Percentiles rank a stretch among this genome's conserved stretches.
Evolutionary conservation across 208 protist species (phyloP).

Genomic region (Acanthamoeba healyi): DNA sequence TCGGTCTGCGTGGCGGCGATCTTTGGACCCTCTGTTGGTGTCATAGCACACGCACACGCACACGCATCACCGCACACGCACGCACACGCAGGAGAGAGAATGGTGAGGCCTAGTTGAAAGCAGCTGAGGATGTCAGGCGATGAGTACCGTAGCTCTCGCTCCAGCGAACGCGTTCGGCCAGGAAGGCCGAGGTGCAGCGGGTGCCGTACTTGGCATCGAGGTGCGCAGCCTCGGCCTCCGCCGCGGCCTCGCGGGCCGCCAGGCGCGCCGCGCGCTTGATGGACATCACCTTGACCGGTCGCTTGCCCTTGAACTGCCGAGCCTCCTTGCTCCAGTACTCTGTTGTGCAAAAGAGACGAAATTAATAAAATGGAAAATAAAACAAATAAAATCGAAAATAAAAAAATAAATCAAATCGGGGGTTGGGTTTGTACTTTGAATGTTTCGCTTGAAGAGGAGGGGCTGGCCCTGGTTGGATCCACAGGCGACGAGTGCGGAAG

Average conservation of each 20-base stretch:
- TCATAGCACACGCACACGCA: background rate
- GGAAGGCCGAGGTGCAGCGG: background rate
- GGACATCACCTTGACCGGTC: constrained; percentile 1
- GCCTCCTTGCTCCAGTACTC: constrained; percentile 48
- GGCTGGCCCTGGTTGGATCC: constrained; percentile 6
- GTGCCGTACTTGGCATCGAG: constrained; percentile 21
- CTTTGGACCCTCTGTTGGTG: background rate
- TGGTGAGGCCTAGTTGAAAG: too few species aligned
- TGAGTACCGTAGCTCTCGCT: background rate
- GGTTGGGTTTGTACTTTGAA: background rate
- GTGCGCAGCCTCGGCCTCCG: background rate
- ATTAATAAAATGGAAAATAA: background rate
- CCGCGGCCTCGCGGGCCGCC: background rate
- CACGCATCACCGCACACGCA: background rate
- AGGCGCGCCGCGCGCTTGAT: constrained; percentile 23
- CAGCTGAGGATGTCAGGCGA: too few species aligned
- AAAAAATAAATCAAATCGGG: background rate
- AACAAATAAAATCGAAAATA: background rate
- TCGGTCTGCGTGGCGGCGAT: background rate
- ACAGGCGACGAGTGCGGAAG: background rate
- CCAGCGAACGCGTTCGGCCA: background rate
- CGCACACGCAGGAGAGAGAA: background rate
- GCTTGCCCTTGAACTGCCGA: background rate
- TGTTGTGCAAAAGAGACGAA: background rate
- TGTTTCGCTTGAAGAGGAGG: constrained; percentile 19